Percentiles rank a stretch among this genome's conserved stretches.
Conservation (phyloP, 225 moss, liverwort and hornwort species). For the Antitrichia curtipendula region DNA sequence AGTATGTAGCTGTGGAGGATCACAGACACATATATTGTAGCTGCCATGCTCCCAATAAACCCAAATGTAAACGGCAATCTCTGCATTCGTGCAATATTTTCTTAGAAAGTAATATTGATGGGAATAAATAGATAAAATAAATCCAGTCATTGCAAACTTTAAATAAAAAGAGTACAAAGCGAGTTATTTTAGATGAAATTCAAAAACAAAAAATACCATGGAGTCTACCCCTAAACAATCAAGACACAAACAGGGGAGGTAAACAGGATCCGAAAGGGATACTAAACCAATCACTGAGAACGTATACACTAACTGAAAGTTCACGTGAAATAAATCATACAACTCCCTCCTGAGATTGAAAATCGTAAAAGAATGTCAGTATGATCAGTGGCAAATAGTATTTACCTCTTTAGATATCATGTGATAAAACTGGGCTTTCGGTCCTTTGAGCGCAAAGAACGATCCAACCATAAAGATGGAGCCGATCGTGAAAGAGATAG, state of each 20-base stretch:
- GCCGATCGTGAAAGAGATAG: slow-evolving; percentile 89
- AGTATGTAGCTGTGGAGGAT: slow-evolving; percentile 75
- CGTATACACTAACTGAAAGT: neutral
- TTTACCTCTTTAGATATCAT: slow-evolving; percentile 88
- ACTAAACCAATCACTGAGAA: neutral
- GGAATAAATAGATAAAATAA: neutral
- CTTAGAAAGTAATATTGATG: neutral
- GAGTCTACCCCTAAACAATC: neutral
- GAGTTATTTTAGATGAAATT: neutral
- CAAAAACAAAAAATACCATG: neutral
- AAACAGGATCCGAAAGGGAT: neutral
- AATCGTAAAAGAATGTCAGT: neutral
- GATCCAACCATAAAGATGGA: slow-evolving; percentile 85
- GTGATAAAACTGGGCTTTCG: slow-evolving; percentile 78
- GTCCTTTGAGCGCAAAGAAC: slow-evolving; percentile 90
- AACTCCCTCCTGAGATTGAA: neutral
- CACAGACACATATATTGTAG: slow-evolving; percentile 84
- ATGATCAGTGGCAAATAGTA: neutral
- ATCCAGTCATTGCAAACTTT: neutral
- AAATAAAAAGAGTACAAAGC: neutral
- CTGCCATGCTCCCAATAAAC: slow-evolving; percentile 83
- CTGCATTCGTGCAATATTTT: slow-evolving; percentile 19
- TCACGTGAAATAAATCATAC: neutral
- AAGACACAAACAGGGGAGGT: neutral
- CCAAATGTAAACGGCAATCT: slow-evolving; percentile 73